Conservation (phyloP, 2,329 filamentous ascomycete species). For the Penicillium sp. region DNA sequence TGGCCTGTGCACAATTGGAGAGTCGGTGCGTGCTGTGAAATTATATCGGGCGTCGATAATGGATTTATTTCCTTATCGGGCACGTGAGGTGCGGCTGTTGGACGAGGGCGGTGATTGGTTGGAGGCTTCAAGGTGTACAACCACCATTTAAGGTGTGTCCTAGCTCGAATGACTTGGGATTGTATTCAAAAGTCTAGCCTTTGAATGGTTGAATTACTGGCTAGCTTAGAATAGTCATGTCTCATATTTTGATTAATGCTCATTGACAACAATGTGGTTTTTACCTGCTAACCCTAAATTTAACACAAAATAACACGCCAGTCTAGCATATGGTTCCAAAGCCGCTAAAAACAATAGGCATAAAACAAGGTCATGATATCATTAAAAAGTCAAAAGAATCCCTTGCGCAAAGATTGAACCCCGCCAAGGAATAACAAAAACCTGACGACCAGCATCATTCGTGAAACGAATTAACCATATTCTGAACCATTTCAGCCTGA, state of each 20-base stretch:
- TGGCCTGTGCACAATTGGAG: slow-evolving; percentile 2
- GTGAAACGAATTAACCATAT: slow-evolving; percentile 37
- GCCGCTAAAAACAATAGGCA: not conserved
- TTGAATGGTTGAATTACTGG: too few species aligned
- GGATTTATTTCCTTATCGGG: slow-evolving; percentile 23
- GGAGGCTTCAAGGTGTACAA: not conserved
- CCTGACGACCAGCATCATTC: not conserved
- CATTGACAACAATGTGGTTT: not conserved
- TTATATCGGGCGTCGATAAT: slow-evolving; percentile 9
- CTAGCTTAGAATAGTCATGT: too few species aligned
- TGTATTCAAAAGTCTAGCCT: not conserved
- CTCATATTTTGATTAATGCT: too few species aligned
- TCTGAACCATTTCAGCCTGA: slow-evolving; percentile 55
- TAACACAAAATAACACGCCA: too few species aligned
- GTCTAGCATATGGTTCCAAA: too few species aligned
- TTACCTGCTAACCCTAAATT: too few species aligned
- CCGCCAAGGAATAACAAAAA: not conserved
- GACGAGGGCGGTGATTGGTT: not conserved
- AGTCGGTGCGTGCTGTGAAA: not conserved
- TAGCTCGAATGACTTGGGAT: too few species aligned
- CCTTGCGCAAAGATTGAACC: not conserved
- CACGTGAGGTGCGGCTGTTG: slow-evolving; percentile 19
- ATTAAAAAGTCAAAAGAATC: not conserved
- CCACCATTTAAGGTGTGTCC: not conserved
- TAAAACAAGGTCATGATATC: not conserved